Evolutionary conservation across 805 yeast genomes (phyloP).

Genomic region (Isabelozyma rhagii): DNA sequence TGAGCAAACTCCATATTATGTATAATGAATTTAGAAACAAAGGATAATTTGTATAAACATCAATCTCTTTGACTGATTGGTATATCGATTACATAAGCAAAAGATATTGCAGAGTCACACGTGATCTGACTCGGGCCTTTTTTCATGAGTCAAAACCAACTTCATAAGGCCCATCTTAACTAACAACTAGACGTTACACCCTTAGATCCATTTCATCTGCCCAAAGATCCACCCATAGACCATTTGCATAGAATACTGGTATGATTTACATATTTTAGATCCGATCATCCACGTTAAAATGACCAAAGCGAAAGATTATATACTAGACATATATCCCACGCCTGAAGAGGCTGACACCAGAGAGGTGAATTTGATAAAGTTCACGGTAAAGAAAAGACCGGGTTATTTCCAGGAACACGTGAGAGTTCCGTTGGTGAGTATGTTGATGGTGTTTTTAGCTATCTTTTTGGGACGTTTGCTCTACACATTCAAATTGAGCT

Average conservation of each 20-base stretch:
- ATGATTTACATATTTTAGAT: background rate
- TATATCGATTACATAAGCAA: too few relatives aligned
- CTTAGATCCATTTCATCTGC: background rate
- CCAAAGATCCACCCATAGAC: background rate
- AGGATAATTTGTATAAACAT: too few relatives aligned
- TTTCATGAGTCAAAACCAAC: background rate
- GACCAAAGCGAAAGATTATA: conserved; percentile 29
- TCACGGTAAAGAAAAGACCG: conserved; percentile 10
- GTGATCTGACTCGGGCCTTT: background rate
- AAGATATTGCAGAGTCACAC: background rate
- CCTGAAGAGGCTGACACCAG: conserved; percentile 1
- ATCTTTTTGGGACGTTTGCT: background rate
- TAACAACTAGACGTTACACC: background rate
- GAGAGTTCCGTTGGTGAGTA: conserved; percentile 2
- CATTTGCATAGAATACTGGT: background rate
- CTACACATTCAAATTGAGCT: background rate
- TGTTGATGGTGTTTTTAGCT: conserved; percentile 2
- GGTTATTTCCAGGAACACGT: conserved; percentile 2
- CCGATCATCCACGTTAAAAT: conserved; percentile 7
- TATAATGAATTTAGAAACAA: background rate
- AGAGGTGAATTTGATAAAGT: conserved; percentile 10
- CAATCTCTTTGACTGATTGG: too few relatives aligned
- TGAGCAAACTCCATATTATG: background rate
- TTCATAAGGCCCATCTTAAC: background rate
- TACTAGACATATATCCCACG: conserved; percentile 21